A percentile compares a stretch with the other conserved stretches of the same genome.
phyloP scores from a whole-genome alignment of 2,329 filamentous ascomycete genomes.

The Hypoxylon sp. region DNA sequence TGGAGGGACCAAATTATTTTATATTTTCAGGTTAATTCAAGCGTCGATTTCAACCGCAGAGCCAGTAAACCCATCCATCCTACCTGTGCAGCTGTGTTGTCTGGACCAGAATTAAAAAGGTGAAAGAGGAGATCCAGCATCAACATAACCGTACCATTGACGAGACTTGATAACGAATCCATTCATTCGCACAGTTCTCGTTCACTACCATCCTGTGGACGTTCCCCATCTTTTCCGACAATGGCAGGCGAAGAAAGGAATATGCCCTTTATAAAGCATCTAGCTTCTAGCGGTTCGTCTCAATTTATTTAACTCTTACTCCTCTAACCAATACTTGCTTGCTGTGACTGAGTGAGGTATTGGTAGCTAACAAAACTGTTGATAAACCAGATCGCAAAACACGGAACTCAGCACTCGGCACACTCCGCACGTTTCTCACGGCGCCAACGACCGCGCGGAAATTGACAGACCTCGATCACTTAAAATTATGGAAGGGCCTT shows the following conservation, averaged over 20 bases:
- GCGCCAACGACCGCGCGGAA: constrained; percentile 63
- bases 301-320: background rate
- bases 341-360: background rate
- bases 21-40: constrained; percentile 2
- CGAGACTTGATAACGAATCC: too few relatives aligned
- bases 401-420: constrained; percentile 81
- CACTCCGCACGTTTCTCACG: constrained; percentile 82
- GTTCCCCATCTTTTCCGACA: background rate
- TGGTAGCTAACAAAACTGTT: background rate
- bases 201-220: background rate
- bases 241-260: constrained; percentile 60
- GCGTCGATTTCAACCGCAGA: background rate
- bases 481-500: constrained; percentile 95
- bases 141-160: too few relatives aligned
- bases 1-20: constrained; percentile 17
- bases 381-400: constrained; percentile 75
- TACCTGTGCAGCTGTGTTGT: background rate
- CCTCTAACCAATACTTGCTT: background rate
- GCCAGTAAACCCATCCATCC: background rate
- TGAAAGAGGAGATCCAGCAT: too few relatives aligned
- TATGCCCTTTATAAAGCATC: constrained; percentile 84
- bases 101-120: too few relatives aligned
- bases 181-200: background rate
- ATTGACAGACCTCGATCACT: constrained; percentile 77
- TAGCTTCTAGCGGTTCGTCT: constrained; percentile 82